A percentile compares a stretch with the other conserved stretches of the same genome.
phyloP scores from a whole-genome alignment of 2,329 filamentous ascomycete species.

The Camillea tinctor region DNA sequence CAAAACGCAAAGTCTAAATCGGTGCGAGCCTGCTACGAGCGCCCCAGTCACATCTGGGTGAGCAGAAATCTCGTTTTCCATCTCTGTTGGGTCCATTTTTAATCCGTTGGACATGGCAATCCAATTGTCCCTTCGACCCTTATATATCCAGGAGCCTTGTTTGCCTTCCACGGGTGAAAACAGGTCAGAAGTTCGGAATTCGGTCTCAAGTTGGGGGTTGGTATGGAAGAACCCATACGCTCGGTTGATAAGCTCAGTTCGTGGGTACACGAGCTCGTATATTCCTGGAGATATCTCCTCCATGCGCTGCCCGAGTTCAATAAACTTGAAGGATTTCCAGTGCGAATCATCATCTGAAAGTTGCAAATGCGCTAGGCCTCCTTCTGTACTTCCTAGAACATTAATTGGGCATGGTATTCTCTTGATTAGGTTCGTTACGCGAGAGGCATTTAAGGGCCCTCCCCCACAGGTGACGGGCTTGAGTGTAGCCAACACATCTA shows the following conservation, averaged over 20 bases:
- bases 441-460: conserved; percentile 24
- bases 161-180: conserved; percentile 38
- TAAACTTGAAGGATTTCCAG: conserved; percentile 28
- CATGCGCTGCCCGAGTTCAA: conserved; percentile 32
- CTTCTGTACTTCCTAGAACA: conserved; percentile 25
- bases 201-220: conserved; percentile 39
- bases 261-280: conserved; percentile 31
- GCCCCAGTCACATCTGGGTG: conserved; percentile 23
- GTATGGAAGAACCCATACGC: conserved; percentile 25
- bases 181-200: conserved; percentile 39
- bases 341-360: conserved; percentile 19
- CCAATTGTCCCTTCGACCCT: conserved; percentile 32
- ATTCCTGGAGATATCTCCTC: conserved; percentile 30
- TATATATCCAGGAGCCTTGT: conserved; percentile 42
- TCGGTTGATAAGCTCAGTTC: conserved; percentile 22
- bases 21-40: conserved; percentile 26
- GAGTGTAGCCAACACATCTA: conserved; percentile 18
- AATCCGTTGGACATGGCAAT: conserved; percentile 43
- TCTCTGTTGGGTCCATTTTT: conserved; percentile 41
- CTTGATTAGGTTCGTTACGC: conserved; percentile 18
- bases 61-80: conserved; percentile 38
- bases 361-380: conserved; percentile 14
- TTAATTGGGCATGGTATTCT: conserved; percentile 21
- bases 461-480: conserved; percentile 25
- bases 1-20: conserved; percentile 26